Evolutionary conservation across 495 filamentous ascomycete genomes (phyloP), one percentile per base, ranked within the genome.

Genomic region (Aspergillus panamensis): DNA sequence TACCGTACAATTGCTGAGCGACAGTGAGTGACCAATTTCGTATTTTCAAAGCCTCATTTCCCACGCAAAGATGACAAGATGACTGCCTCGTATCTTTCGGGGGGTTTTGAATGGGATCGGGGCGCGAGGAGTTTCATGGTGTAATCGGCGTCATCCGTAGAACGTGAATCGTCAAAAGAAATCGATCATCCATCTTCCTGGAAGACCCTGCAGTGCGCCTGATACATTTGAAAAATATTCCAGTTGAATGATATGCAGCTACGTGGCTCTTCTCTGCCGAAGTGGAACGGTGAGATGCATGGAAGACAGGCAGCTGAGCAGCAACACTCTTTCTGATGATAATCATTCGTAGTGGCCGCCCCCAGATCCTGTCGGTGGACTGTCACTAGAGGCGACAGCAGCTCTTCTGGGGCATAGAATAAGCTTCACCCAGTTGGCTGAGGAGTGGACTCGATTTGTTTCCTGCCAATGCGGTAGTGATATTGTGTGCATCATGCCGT

Each of bases 271-370:
- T 55, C 59, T 42, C 52, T 47, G 32, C 53, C 10, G 8, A 39
- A 42, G 64, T 66, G 60, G 64, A 61, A 66, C 60, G 43, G 62
- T 53, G 51, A 20, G 39, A 17, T 63, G 64, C 64, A 63, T 54
- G 60, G 51, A 59, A 59, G 60, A 53, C 58, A 59, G 60, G 61
- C 64, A 66, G 64, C 64, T 66, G 64, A 66, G 61, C 64, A n/a
- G n/a, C n/a, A n/a, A n/a, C n/a, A 62, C 19, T 2, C 35, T 39
- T 10, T 40, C 21, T 49, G 51, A 57, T 49, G 51, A 57, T 45
- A 45, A 33, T 57, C 19, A 29, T 44, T 31, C 48, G 53, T 39
- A 43, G 45, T 16, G 50, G 7, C n/a, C 10, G 25, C 55, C 17
- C 57, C 50, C 25, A 25, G 25, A 25, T 25, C 25, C 25, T 25